Base-by-base conservation (phyloP, 306 rosid species). In the Neltuma alba region DNA sequence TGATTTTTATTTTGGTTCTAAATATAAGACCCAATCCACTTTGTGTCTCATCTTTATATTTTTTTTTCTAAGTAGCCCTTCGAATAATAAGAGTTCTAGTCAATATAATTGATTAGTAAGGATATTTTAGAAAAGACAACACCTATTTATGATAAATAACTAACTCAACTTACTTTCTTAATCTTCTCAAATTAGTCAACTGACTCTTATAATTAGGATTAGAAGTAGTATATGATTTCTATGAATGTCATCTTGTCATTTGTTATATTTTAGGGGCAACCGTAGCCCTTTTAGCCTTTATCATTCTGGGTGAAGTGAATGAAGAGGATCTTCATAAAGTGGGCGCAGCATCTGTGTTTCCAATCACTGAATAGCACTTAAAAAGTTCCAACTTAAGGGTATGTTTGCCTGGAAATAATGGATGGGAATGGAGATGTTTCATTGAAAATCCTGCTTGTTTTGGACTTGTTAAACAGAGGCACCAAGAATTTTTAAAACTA, bases 211-310 rank as follows among this genome's bases (percentile, higher is more conserved):
- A n/a, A n/a, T n/a, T n/a, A n/a, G n/a, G n/a, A n/a, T n/a, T n/a
- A n/a, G n/a, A n/a, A n/a, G n/a, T n/a, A n/a, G n/a, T n/a, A 28
- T 68, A 67, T 45, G 54, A 41, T 50, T 48, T 80, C 72, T 54
- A 67, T 64, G 71, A 52, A 31, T 44, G 71, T 42, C 70, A 47
- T 66, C 57, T 48, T 67, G 33, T 66, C 27, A 38, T 50, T 63
- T 81, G 70, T 74, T 81, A 65, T 75, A 9, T 25, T 42, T 50
- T 79, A n/a, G 38, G 82, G 48, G 67, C 30, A 68, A 41, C 54
- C 33, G 23, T 30, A 12, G n/a, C 40, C n/a, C 33, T 37, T 23
- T 76, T n/a, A n/a, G 42, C 57, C 57, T 74, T 44, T 50, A 33
- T 68, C 65, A 20, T 42, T 61, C 28, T 20, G 5, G 20, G 27